Evolutionary conservation across 164 flowering plant species (phyloP).

Genomic region (Cinnamomum micranthum): DNA sequence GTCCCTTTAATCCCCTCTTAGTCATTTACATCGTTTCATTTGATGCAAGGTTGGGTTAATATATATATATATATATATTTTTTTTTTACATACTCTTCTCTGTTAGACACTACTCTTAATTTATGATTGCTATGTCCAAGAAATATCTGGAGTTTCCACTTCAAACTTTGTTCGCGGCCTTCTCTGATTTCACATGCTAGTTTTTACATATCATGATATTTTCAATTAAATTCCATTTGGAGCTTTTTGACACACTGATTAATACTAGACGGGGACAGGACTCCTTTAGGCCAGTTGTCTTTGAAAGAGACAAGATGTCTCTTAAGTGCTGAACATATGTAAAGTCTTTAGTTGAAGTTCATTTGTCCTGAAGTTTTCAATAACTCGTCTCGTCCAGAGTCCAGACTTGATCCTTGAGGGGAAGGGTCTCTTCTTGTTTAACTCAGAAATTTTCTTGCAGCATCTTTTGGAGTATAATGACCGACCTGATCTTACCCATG

Average conservation of each 20-base stretch:
- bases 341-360: no score
- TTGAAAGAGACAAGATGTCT: no score
- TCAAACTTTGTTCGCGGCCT: not conserved
- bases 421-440: conserved; percentile 6
- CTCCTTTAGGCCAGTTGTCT: no score
- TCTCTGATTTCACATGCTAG: not conserved
- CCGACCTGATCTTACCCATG: conserved; percentile 73
- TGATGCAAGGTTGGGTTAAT: not conserved
- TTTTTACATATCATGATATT: not conserved
- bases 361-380: no score
- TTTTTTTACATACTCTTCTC: not conserved
- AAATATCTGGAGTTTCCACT: not conserved
- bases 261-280: no score
- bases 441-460: conserved; percentile 33
- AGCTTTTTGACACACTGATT: no score
- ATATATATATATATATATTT: no score
- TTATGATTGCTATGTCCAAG: not conserved
- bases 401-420: not conserved
- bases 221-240: not conserved
- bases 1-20: no score
- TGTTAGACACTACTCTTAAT: not conserved
- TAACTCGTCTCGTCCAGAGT: no score
- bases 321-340: no score
- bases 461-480: conserved; percentile 82
- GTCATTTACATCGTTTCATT: no score